Percentiles rank a stretch among this genome's conserved stretches.
Conservation (phyloP, 345 rosid genomes). For the Lagerstroemia speciosa region DNA sequence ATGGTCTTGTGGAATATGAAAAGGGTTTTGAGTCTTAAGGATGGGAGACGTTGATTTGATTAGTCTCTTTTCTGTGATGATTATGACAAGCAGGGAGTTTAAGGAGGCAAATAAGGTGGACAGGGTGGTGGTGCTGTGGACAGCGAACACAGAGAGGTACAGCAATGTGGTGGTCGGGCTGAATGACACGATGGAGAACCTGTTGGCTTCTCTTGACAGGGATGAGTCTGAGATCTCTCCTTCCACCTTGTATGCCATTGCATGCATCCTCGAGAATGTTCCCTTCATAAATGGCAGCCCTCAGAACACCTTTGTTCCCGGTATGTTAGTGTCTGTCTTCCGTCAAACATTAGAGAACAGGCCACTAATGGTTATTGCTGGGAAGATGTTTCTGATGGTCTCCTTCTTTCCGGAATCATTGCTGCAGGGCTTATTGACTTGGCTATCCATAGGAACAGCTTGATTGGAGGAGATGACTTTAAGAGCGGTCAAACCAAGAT, state of each 20-base stretch:
- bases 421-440: constrained; percentile 76
- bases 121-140: constrained; percentile 88
- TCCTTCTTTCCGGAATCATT: neutral
- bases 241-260: constrained; percentile 80
- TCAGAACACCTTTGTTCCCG: constrained; percentile 97
- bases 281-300: constrained; percentile 99
- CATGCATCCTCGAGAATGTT: constrained; percentile 75
- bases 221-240: constrained; percentile 93
- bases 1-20: neutral
- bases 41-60: too few relatives aligned
- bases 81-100: constrained; percentile 99
- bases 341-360: too few relatives aligned
- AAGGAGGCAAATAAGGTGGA: constrained; percentile 82
- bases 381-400: neutral
- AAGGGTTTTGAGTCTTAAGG: neutral
- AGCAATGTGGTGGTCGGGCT: constrained; percentile 75
- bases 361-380: neutral
- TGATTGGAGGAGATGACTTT: constrained; percentile 98
- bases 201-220: constrained; percentile 68
- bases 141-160: constrained; percentile 99
- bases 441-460: constrained; percentile 68
- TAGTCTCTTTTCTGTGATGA: too few relatives aligned
- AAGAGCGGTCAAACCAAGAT: constrained; percentile 99
- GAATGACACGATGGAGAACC: constrained; percentile 88
- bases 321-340: constrained; percentile 15